Percentiles rank a stretch among this genome's conserved stretches.
Conservation (phyloP, 257 asterid genomes). For the Solanum neorickii region DNA sequence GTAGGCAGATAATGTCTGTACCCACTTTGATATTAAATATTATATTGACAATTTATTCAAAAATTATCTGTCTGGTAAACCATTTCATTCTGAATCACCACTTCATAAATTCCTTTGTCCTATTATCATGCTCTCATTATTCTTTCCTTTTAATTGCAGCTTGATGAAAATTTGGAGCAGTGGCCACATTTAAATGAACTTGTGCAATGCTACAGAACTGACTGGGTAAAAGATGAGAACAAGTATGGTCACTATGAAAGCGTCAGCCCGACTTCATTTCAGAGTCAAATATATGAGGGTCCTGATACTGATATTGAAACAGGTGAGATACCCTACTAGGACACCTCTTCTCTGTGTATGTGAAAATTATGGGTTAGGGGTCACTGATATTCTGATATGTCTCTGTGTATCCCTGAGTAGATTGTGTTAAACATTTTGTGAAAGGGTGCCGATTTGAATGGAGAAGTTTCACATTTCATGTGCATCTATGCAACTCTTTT, state of each 20-base stretch:
- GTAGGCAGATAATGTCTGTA: background rate
- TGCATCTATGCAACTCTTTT: background rate
- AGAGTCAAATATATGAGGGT: constrained; percentile 81
- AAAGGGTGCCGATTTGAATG: background rate
- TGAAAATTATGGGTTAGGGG: background rate
- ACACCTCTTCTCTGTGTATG: background rate
- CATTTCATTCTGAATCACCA: background rate
- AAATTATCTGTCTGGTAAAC: background rate
- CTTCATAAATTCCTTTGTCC: background rate
- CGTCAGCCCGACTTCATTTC: constrained; percentile 51
- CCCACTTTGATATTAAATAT: background rate
- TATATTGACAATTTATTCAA: background rate
- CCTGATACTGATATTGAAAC: constrained; percentile 96
- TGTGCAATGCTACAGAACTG: constrained; percentile 83
- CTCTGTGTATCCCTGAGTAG: background rate
- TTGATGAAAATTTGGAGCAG: constrained; percentile 93
- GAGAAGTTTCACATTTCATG: background rate
- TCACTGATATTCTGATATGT: background rate
- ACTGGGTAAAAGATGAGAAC: constrained; percentile 81
- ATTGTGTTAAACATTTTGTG: background rate
- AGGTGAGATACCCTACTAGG: constrained; percentile 26
- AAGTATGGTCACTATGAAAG: constrained; percentile 96
- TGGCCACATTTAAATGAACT: constrained; percentile 99
- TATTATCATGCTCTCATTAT: background rate
- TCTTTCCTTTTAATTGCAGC: constrained; percentile 16